Evolutionary conservation across 352 stramenopile species (phyloP).

Genomic region (Phytopythium mirpurense): DNA sequence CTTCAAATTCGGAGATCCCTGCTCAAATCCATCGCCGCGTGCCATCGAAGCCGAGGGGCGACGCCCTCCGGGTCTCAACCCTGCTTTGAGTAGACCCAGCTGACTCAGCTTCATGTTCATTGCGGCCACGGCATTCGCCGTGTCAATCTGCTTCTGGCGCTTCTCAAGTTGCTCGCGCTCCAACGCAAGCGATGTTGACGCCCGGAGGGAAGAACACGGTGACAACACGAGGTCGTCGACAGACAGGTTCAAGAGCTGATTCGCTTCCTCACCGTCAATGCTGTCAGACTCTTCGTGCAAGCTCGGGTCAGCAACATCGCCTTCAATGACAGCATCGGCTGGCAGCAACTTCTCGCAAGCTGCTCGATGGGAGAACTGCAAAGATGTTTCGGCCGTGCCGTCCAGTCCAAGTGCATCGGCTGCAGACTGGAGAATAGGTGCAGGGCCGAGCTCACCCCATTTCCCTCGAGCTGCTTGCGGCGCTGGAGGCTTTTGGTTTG

Average conservation of each 20-base stretch:
- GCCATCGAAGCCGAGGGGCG: neutral
- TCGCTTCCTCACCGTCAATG: constrained; percentile 3
- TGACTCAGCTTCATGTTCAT: constrained; percentile 72
- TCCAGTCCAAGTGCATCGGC: neutral
- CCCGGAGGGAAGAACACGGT: constrained; percentile 2
- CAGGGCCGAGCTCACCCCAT: constrained; percentile 10
- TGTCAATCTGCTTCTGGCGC: constrained; percentile 65
- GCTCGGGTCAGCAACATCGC: neutral
- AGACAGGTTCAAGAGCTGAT: constrained; percentile 28
- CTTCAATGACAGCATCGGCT: neutral
- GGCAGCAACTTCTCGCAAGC: neutral
- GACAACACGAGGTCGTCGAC: constrained; percentile 17
- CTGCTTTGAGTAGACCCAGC: constrained; percentile 43
- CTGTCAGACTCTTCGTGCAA: neutral
- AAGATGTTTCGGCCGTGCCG: too few species aligned
- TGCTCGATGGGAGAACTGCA: neutral
- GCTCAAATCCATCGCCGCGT: neutral
- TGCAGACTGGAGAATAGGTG: neutral
- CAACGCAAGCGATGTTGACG: constrained; percentile 39
- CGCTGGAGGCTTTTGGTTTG: neutral
- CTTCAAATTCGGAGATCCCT: neutral
- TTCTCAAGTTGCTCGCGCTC: constrained; percentile 72
- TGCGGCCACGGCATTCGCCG: constrained; percentile 59
- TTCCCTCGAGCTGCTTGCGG: constrained; percentile 9
- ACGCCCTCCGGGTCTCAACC: constrained; percentile 1